Evolutionary conservation across 2,329 filamentous ascomycete genomes (phyloP).

Genomic region (Fonsecaea monophora): DNA sequence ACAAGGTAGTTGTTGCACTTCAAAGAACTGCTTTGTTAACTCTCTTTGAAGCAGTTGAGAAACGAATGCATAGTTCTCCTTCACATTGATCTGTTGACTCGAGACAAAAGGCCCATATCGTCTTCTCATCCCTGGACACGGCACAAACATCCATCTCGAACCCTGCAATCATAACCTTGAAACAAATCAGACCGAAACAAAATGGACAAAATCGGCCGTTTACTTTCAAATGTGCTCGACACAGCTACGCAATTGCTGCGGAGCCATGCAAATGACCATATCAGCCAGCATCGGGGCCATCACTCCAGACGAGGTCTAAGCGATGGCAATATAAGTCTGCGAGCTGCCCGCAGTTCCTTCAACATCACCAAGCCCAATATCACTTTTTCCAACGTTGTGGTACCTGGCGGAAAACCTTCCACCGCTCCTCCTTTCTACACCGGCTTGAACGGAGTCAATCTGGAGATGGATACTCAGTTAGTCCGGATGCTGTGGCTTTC

Average conservation of each 20-base stretch:
- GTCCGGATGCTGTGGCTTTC: conserved; percentile 46
- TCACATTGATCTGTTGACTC: conserved; percentile 1
- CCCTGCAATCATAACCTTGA: not conserved
- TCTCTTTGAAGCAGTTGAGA: conserved; percentile 8
- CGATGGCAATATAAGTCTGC: conserved; percentile 21
- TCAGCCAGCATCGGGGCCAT: not conserved
- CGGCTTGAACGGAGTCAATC: conserved; percentile 40
- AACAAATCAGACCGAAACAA: not conserved
- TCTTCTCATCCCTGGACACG: not conserved
- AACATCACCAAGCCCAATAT: conserved; percentile 16
- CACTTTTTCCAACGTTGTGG: conserved; percentile 8
- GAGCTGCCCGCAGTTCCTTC: not conserved
- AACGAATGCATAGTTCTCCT: not conserved
- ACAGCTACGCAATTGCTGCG: conserved; percentile 6
- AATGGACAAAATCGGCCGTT: conserved; percentile 19
- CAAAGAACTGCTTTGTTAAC: conserved; percentile 15
- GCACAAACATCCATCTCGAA: not conserved
- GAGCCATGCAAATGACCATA: conserved; percentile 5
- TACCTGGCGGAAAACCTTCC: not conserved
- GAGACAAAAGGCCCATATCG: conserved; percentile 14
- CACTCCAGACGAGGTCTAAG: conserved; percentile 11
- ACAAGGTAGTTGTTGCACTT: not conserved
- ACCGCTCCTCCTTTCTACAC: conserved; percentile 64
- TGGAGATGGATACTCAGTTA: conserved; percentile 36
- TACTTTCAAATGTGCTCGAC: conserved; percentile 18